Percentiles rank a stretch among this genome's conserved stretches.
Conservation (phyloP, 768 basidiomycete species). For the Amanita phalloides region DNA sequence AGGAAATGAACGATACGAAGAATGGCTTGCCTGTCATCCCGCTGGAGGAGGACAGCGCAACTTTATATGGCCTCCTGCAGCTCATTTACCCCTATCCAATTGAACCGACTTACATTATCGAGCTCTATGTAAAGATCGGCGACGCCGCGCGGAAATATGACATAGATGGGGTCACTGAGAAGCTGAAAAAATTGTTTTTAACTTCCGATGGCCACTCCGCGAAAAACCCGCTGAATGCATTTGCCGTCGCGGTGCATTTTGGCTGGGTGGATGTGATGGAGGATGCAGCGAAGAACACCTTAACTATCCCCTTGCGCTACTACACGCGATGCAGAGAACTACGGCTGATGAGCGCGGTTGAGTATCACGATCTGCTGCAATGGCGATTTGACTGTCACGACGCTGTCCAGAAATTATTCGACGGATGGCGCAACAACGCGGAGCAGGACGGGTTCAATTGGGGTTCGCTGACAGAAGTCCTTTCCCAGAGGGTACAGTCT, state of each 20-base stretch:
- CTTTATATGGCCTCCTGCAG: no score
- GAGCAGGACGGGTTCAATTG: not conserved
- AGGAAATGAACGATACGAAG: no score
- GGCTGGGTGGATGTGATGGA: conserved; percentile 1
- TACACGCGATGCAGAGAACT: not conserved
- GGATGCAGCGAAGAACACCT: conserved; percentile 1
- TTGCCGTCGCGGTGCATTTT: conserved; percentile 5
- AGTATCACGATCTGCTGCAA: not conserved
- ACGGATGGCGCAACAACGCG: not conserved
- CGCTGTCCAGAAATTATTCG: not conserved
- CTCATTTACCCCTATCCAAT: no score
- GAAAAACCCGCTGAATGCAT: not conserved
- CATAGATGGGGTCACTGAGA: no score
- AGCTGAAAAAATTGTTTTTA: no score
- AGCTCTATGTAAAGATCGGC: no score
- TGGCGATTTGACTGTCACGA: not conserved
- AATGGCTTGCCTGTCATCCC: no score
- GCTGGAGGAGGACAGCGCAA: no score
- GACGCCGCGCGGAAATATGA: no score
- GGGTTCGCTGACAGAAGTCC: not conserved
- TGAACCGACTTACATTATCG: no score
- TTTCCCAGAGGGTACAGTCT: not conserved
- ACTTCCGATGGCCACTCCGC: no score
- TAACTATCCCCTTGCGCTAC: not conserved
- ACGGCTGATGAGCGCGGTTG: not conserved